Evolutionary conservation across 305 asterid species (phyloP).

Genomic region (Solanum chacoense): DNA sequence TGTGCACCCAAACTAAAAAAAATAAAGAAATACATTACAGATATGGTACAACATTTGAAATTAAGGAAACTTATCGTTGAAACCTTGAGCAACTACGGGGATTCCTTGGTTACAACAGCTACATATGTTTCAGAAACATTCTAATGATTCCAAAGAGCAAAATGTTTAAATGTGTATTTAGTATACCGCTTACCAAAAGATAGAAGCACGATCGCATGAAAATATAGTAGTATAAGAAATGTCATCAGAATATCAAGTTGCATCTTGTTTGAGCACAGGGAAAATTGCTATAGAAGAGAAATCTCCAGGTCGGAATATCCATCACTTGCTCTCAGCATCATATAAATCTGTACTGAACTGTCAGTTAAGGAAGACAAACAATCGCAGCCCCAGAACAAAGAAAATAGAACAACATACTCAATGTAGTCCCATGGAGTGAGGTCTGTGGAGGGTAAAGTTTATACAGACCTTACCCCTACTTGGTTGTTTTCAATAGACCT

Average conservation of each 20-base stretch:
- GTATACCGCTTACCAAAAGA: neutral
- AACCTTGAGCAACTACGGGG: neutral
- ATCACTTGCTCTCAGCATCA: slow-evolving; percentile 33
- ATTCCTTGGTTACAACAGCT: neutral
- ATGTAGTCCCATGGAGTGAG: neutral
- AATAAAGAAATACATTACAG: neutral
- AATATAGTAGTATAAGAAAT: neutral
- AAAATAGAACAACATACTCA: neutral
- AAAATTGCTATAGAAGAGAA: neutral
- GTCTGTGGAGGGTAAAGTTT: neutral
- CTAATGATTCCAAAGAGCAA: neutral
- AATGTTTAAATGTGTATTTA: neutral
- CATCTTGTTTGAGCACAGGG: neutral
- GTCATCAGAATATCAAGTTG: neutral
- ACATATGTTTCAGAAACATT: neutral
- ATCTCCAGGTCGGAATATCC: neutral
- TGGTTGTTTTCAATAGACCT: neutral
- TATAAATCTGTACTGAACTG: slow-evolving; percentile 23
- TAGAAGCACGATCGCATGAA: neutral
- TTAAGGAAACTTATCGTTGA: neutral
- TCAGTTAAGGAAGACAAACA: slow-evolving; percentile 9
- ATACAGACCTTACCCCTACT: neutral
- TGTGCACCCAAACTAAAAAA: neutral
- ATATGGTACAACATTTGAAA: neutral
- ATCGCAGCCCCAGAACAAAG: neutral